These are phyloP conservation scores for Boeremia lycopersici DNA, from an alignment of 2,329 filamentous ascomycete species.

Conservation along the genomic window DNA sequence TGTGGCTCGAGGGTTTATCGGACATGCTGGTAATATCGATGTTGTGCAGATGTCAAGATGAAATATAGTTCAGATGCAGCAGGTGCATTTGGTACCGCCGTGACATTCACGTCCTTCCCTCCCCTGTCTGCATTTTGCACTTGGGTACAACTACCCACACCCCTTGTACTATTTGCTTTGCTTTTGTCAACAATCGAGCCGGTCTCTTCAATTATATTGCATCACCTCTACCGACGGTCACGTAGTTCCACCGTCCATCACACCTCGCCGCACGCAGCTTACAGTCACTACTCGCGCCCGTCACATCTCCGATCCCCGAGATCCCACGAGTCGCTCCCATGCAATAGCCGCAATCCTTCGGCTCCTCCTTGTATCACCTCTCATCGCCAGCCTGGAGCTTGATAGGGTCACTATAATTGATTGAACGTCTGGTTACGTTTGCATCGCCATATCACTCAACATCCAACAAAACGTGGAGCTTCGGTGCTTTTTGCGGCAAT, in stretches of 20 bases:
- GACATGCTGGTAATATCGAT: slow-evolving; percentile 25
- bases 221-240: slow-evolving; percentile 18
- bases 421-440: slow-evolving; percentile 43
- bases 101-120: slow-evolving; percentile 30
- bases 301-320: slow-evolving; percentile 20
- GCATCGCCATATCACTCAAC: not conserved
- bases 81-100: slow-evolving; percentile 29
- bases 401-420: slow-evolving; percentile 12
- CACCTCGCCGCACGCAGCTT: slow-evolving; percentile 12
- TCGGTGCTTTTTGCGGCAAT: slow-evolving; percentile 20
- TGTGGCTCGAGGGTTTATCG: slow-evolving; percentile 35
- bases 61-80: slow-evolving; percentile 40
- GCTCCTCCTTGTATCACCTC: slow-evolving; percentile 20
- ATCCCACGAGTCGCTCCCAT: slow-evolving; percentile 30
- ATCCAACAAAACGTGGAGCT: not conserved
- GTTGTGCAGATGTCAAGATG: slow-evolving; percentile 36
- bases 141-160: slow-evolving; percentile 1
- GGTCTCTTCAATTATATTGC: slow-evolving; percentile 37
- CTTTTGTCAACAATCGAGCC: slow-evolving; percentile 35
- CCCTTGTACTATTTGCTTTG: slow-evolving; percentile 19
- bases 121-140: slow-evolving; percentile 23
- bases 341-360: slow-evolving; percentile 37
- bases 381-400: slow-evolving; percentile 33
- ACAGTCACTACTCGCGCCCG: slow-evolving; percentile 16
- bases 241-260: slow-evolving; percentile 22